A percentile compares a stretch with the other conserved stretches of the same genome.
Conservation (phyloP, 345 rosid species). For the Eucalyptus globulus region DNA sequence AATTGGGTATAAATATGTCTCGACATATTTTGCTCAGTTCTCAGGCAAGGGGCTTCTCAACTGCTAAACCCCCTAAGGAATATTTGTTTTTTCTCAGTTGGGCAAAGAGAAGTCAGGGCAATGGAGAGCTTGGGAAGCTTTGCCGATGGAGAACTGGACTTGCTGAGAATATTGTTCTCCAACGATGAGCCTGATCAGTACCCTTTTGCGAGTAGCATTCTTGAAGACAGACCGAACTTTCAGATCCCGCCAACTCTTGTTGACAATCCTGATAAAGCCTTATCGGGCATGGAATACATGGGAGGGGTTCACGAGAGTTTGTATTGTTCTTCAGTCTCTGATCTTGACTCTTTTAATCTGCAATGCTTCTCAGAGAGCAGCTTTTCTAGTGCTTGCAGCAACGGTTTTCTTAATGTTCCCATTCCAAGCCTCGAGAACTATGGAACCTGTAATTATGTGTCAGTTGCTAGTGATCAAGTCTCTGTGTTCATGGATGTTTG, state of each 20-base stretch:
- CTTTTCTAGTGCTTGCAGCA: conserved; percentile 5
- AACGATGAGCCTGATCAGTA: conserved; percentile 21
- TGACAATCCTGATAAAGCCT: neutral
- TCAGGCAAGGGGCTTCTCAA: conserved; percentile 1
- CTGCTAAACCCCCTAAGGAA: neutral
- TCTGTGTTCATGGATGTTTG: neutral
- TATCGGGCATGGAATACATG: neutral
- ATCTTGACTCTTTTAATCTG: conserved; percentile 6
- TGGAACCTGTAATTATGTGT: neutral
- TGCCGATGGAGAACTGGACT: conserved; percentile 29
- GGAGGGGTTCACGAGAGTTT: neutral
- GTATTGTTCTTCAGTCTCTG: neutral
- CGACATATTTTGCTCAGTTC: neutral
- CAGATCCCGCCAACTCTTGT: neutral
- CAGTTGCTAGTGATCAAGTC: neutral
- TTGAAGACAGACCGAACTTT: neutral
- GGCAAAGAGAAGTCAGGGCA: neutral
- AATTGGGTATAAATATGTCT: conserved; percentile 18
- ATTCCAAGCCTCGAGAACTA: neutral
- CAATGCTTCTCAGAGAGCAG: conserved; percentile 4
- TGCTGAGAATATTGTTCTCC: conserved; percentile 21
- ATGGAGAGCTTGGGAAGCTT: neutral
- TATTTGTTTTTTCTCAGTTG: neutral
- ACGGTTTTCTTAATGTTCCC: neutral
- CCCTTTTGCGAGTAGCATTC: conserved; percentile 7